Evolutionary conservation across 2,329 filamentous ascomycete species (phyloP).

Genomic region (Ceratocystis papillata): DNA sequence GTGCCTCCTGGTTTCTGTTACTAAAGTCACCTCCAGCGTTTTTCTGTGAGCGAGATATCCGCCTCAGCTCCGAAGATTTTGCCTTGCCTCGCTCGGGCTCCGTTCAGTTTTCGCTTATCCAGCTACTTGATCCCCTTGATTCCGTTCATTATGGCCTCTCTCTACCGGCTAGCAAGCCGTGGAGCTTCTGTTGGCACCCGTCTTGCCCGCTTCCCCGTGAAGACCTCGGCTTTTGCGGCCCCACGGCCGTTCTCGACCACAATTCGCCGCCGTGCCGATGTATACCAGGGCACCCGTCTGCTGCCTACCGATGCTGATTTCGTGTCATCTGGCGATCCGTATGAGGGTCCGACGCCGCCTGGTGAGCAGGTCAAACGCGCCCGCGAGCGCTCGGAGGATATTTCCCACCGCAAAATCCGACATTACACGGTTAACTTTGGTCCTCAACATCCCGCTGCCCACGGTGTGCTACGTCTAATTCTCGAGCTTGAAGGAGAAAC

Average conservation of each 20-base stretch:
- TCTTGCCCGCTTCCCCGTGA: conserved; percentile 27
- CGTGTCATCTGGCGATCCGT: conserved; percentile 40
- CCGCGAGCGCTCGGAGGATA: conserved; percentile 36
- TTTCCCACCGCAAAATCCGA: conserved; percentile 69
- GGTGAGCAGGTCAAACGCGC: conserved; percentile 37
- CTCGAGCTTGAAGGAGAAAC: conserved; percentile 96
- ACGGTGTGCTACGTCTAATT: conserved; percentile 95
- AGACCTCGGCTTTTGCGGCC: conserved; percentile 25
- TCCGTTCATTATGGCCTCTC: conserved; percentile 50
- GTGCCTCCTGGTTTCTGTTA: neutral
- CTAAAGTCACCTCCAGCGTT: neutral
- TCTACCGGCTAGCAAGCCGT: conserved; percentile 62
- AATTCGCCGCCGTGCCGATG: conserved; percentile 48
- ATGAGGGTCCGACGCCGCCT: conserved; percentile 37
- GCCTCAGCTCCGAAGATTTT: neutral
- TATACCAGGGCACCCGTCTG: conserved; percentile 48
- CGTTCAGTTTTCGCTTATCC: conserved; percentile 27
- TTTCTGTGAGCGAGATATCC: conserved; percentile 11
- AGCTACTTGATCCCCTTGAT: conserved; percentile 28
- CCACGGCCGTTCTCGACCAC: conserved; percentile 57
- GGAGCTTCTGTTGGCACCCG: conserved; percentile 39
- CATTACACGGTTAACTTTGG: conserved; percentile 99
- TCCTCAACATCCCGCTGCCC: conserved; percentile 94
- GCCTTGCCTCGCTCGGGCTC: neutral
- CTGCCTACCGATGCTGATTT: conserved; percentile 57